Conservation (phyloP, 2,329 filamentous ascomycete species). For the Chaetomiaceae sp. region DNA sequence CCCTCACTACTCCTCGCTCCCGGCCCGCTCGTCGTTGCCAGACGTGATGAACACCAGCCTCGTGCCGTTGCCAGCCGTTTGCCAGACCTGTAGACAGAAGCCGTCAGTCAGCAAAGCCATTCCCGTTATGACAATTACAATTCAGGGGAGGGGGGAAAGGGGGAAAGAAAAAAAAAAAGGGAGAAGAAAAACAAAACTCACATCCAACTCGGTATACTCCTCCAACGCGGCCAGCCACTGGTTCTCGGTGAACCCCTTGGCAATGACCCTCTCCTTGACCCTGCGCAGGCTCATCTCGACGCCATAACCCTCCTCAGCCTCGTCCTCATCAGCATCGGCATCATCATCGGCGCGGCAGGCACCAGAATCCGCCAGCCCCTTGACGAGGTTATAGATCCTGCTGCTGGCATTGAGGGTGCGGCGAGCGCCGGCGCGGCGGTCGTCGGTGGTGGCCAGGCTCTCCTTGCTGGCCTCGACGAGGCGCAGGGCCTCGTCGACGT, state of each 20-base stretch:
- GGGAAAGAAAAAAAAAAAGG: background rate
- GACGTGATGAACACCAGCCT: slow-evolving; percentile 66
- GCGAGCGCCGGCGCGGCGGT: slow-evolving; percentile 42
- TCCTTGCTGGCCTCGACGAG: slow-evolving; percentile 92
- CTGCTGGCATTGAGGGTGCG: slow-evolving; percentile 75
- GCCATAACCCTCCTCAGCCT: slow-evolving; percentile 43
- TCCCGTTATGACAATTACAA: background rate
- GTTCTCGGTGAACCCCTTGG: slow-evolving; percentile 94
- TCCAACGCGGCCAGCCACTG: slow-evolving; percentile 83
- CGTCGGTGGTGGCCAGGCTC: slow-evolving; percentile 68
- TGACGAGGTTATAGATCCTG: slow-evolving; percentile 93
- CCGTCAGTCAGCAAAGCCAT: slow-evolving; percentile 1
- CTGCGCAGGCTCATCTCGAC: slow-evolving; percentile 79
- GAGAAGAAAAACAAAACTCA: slow-evolving; percentile 52
- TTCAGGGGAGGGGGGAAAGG: background rate
- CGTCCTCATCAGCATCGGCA: slow-evolving; percentile 51
- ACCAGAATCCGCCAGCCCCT: slow-evolving; percentile 78
- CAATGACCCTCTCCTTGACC: slow-evolving; percentile 85
- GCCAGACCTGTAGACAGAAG: slow-evolving; percentile 61
- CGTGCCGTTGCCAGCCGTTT: slow-evolving; percentile 66
- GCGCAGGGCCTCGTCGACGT: slow-evolving; percentile 91
- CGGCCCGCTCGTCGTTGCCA: slow-evolving; percentile 46
- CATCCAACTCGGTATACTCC: slow-evolving; percentile 83
- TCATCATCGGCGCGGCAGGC: slow-evolving; percentile 72
- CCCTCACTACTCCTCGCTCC: slow-evolving; percentile 20